Percentiles rank a stretch among this genome's conserved stretches.
Evolutionary conservation across 768 basidiomycete genomes (phyloP).

Genomic region (Serendipita sp.): DNA sequence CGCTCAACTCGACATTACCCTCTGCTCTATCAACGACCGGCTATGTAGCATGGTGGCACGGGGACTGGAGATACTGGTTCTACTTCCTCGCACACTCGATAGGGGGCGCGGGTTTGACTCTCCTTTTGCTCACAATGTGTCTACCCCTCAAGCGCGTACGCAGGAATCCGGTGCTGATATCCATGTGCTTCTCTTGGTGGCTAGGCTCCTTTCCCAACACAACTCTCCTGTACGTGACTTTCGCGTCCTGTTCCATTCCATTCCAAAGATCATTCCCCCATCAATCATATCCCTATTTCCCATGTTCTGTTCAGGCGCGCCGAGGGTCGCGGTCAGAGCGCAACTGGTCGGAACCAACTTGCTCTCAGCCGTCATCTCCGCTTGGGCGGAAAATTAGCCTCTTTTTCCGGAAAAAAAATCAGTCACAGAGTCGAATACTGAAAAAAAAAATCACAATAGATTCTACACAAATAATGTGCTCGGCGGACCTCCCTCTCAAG

Average conservation of each 20-base stretch:
- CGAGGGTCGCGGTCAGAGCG: too few species aligned
- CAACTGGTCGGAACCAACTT: too few species aligned
- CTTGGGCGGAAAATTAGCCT: too few species aligned
- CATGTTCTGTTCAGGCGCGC: too few species aligned
- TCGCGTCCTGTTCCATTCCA: neutral
- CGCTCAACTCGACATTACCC: neutral
- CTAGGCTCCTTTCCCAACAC: slow-evolving; percentile 2
- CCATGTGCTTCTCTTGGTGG: slow-evolving; percentile 6
- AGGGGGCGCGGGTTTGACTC: neutral
- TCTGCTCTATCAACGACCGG: neutral
- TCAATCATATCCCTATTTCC: neutral
- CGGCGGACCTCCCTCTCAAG: neutral
- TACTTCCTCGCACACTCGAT: slow-evolving; percentile 1
- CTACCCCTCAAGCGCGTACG: neutral
- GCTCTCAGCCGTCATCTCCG: too few species aligned
- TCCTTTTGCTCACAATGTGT: neutral
- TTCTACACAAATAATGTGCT: slow-evolving; percentile 5
- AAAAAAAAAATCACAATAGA: neutral
- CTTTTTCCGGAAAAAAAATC: too few species aligned
- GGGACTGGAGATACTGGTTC: slow-evolving; percentile 5
- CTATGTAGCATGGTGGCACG: neutral
- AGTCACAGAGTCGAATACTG: too few species aligned
- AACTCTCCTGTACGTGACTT: neutral
- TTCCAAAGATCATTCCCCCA: neutral
- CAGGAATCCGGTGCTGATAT: neutral